A percentile compares a stretch with the other conserved stretches of the same genome.
Conservation (phyloP, 208 protist genomes). For the Wallacemonas collosoma region DNA sequence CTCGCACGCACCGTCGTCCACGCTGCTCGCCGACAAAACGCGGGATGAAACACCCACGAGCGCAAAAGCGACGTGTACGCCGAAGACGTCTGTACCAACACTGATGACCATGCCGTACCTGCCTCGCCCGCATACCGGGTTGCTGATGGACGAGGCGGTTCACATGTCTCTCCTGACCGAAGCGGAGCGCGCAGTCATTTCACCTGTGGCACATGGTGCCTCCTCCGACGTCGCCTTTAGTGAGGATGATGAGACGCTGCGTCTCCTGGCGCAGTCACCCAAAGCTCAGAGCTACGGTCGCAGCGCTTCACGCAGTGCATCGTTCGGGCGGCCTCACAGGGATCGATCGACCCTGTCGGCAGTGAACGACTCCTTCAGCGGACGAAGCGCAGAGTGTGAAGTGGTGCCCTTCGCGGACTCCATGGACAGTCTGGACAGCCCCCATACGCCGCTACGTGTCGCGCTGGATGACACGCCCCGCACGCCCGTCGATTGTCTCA, state of each 20-base stretch:
- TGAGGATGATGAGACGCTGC: not conserved
- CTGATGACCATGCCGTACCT: conserved; percentile 7
- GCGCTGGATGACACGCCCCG: not conserved
- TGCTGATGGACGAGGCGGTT: not conserved
- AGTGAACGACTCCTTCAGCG: too few species aligned
- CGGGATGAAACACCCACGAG: not conserved
- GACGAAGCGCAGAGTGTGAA: too few species aligned
- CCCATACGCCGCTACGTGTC: not conserved
- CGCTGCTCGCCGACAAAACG: too few species aligned
- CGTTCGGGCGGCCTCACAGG: too few species aligned
- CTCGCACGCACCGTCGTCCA: not conserved
- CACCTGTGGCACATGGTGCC: not conserved
- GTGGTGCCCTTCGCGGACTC: not conserved
- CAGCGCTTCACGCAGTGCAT: too few species aligned
- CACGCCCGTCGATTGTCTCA: conserved; percentile 13
- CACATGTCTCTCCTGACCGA: not conserved
- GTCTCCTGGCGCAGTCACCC: not conserved
- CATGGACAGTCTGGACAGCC: not conserved
- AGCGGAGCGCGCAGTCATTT: not conserved
- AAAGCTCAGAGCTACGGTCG: too few species aligned
- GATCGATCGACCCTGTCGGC: too few species aligned
- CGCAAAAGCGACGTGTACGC: not conserved
- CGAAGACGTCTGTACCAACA: not conserved
- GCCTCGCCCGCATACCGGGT: not conserved
- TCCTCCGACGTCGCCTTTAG: conserved; percentile 2